phyloP scores from a whole-genome alignment of 768 basidiomycete species.

The Russula sp. region DNA sequence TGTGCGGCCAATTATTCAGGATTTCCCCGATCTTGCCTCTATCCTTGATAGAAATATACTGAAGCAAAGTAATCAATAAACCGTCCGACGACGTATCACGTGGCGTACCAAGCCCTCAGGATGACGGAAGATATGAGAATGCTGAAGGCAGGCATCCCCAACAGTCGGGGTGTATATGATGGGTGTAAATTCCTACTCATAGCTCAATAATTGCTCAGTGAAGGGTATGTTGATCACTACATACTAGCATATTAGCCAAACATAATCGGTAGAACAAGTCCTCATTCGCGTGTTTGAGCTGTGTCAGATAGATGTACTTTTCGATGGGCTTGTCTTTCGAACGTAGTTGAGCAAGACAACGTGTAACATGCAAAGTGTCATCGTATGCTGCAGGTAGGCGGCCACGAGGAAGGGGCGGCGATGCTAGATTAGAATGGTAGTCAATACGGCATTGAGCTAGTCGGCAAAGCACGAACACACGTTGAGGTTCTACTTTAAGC shows the following conservation, averaged over 20 bases:
- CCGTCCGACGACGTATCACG: neutral
- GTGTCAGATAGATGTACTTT: constrained; percentile 79
- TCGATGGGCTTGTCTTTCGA: constrained; percentile 70
- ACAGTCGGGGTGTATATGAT: constrained; percentile 91
- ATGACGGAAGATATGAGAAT: constrained; percentile 66
- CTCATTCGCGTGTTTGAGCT: constrained; percentile 65
- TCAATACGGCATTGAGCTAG: neutral
- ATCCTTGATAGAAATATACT: constrained; percentile 78
- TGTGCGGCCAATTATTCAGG: constrained; percentile 62
- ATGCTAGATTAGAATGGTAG: neutral
- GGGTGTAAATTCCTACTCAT: constrained; percentile 48
- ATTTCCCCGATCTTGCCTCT: constrained; percentile 71
- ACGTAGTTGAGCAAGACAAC: constrained; percentile 63
- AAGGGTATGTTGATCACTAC: constrained; percentile 11
- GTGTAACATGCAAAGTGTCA: constrained; percentile 42
- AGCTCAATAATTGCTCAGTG: neutral
- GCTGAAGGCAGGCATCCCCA: constrained; percentile 84
- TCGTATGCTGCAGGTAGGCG: constrained; percentile 54
- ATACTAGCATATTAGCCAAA: constrained; percentile 60
- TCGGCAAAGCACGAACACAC: constrained; percentile 32
- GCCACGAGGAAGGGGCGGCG: constrained; percentile 41
- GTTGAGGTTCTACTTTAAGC: constrained; percentile 51
- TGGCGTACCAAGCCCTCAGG: constrained; percentile 59
- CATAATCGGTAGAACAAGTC: constrained; percentile 74
- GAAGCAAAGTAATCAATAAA: neutral